Evolutionary conservation across 768 basidiomycete genomes (phyloP), one percentile per base, ranked within the genome.

Genomic region (Naematelia aurantialba): DNA sequence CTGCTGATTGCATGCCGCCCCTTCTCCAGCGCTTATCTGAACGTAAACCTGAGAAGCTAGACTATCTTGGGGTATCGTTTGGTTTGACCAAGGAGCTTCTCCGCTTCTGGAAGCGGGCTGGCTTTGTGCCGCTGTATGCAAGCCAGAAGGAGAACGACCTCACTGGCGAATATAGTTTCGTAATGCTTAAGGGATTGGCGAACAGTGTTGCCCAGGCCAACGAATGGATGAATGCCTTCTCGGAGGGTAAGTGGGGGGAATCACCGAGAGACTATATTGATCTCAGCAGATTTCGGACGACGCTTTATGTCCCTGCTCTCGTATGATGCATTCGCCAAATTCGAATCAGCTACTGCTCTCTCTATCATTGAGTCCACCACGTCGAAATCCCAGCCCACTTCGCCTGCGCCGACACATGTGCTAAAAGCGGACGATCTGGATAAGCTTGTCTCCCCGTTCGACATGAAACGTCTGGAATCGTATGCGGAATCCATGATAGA

Each of bases 31-130:
- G 91, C 2, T 82, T 98, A 3, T 85, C 89, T 1, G 93, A 97
- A 73, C 83, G 88, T 29, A 89, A 87, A 75, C 94, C 94, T 0
- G 92, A 97, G 72, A 81, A 78, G 27, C 81, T 99, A 22, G 94
- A 98, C 77, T 99, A 94, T 71, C 81, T 99, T 4, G 94, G 96
- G 46, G 94, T 97, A 2, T 94, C 91, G 13, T 99, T 94, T 73
- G 96, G 96, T 4, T 80, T 99, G 51, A 97, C 93, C 0, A 83
- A 89, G 4, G 86, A 84, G 63, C 81, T 98, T 1, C 82, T 98
- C 42, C 81, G 90, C 60, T 99, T 98, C 81, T 98, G 96, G 96
- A 98, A 98, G 78, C 84, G 91, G 21, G 86, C 87, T 0, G 89
- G 89, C 12, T 99, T 88, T 74, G 83, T 89, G 0, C 96, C 96